Evolutionary conservation across 768 basidiomycete species (phyloP).

Genomic region (Suillus subaureus): DNA sequence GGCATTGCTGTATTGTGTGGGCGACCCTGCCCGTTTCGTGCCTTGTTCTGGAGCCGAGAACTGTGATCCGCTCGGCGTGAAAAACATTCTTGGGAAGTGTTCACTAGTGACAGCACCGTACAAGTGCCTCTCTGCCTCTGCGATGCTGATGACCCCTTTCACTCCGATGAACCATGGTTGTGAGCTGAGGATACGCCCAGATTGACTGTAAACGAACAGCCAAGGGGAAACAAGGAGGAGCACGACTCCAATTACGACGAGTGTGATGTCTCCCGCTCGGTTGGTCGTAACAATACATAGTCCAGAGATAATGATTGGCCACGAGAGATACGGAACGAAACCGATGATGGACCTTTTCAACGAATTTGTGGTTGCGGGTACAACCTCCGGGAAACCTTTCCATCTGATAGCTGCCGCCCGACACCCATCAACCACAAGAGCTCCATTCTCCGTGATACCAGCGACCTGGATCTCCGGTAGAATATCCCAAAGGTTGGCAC

Average conservation of each 20-base stretch:
- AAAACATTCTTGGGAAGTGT: constrained; percentile 6
- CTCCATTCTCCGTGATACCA: constrained; percentile 18
- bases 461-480: constrained; percentile 21
- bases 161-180: constrained; percentile 25
- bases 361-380: constrained; percentile 11
- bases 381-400: constrained; percentile 21
- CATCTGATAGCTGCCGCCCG: constrained; percentile 20
- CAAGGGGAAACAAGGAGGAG: constrained; percentile 11
- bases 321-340: constrained; percentile 13
- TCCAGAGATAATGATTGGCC: constrained; percentile 9
- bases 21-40: constrained; percentile 12
- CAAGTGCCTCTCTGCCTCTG: constrained; percentile 12
- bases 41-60: constrained; percentile 8
- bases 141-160: constrained; percentile 17
- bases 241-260: constrained; percentile 4
- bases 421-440: constrained; percentile 23
- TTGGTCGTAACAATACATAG: not conserved
- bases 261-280: not conserved
- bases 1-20: not conserved
- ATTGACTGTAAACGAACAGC: constrained; percentile 15
- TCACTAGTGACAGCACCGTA: constrained; percentile 15
- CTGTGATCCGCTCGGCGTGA: constrained; percentile 11
- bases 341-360: constrained; percentile 8
- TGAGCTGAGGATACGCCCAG: constrained; percentile 15
- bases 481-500: constrained; percentile 21